These are phyloP conservation scores for Cenchrus fungigraminus DNA, from an alignment of 176 grass and related monocot species.

Conservation along the genomic window DNA sequence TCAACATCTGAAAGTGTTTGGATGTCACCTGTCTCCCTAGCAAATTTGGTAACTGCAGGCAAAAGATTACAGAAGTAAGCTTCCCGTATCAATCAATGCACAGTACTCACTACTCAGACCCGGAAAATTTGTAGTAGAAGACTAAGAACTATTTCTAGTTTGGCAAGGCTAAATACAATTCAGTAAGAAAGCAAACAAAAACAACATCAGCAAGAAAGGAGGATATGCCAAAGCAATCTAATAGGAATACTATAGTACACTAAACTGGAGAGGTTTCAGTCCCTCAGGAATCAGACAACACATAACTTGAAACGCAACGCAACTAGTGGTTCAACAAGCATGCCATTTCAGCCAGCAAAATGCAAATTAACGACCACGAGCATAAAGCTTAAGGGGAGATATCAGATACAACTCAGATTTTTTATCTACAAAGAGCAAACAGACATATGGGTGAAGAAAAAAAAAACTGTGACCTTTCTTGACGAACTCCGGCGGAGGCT, in stretches of 20 bases:
- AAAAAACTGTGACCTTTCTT: conserved; percentile 61
- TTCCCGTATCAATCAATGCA: background rate
- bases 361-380: background rate
- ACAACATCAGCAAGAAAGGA: background rate
- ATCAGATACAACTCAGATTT: background rate
- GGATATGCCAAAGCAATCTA: background rate
- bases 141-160: background rate
- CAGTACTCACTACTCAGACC: background rate
- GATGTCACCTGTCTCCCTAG: conserved; percentile 91
- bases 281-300: background rate
- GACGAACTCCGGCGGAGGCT: conserved; percentile 77
- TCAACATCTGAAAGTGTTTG: conserved; percentile 96
- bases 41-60: conserved; percentile 82
- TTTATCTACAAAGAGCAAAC: background rate
- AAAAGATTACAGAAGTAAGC: conserved; percentile 14
- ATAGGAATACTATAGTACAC: background rate
- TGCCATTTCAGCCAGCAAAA: background rate
- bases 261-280: background rate
- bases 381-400: background rate
- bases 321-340: background rate
- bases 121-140: background rate
- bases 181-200: background rate
- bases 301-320: background rate
- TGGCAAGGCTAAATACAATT: background rate
- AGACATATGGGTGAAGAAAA: background rate